Base-by-base conservation (phyloP, 768 basidiomycete species). In the Kwoniella europaea region DNA sequence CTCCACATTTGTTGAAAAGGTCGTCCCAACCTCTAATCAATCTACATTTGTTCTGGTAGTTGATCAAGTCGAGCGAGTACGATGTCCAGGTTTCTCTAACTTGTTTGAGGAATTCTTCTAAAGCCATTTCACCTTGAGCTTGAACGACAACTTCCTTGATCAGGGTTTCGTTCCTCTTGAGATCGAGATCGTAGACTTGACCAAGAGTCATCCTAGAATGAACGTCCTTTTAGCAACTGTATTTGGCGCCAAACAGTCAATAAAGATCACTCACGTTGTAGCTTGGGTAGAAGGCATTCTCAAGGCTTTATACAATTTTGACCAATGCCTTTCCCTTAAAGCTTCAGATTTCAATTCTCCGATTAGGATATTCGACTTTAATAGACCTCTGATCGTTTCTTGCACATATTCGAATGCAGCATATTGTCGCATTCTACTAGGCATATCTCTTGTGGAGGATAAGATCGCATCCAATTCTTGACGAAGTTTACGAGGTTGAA, bases 391-490 rank as follows among this genome's bases (percentile, higher is more conserved):
- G 65, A 99, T 86, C 22, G 91, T 88, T 54, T 99, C 96, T 80
- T 98, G 95, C 2, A 98, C 94, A 82, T 92, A 95, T 86, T 98
- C 97, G 80, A 98, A 99, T 0, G 97, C 97, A 10, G 94, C 93
- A 83, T 99, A 99, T 82, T 99, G 97, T 64, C 97, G 89, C 97
- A 98, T 99, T 71, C 95, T 88, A 46, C 93, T 96, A 1, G 97
- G 97, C 96, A 99, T 98, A 59, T 98, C 96, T 85, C 94, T 93
- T 24, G 96, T 98, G n/a, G 93, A 93, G 27, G 88, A 86, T 63
- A 98, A 84, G 57, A 98, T 87, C n/a, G 88, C 89, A 77, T 99
- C 96, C 65, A 99, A 90, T 73, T 93, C 92, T 79, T 95, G 92
- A 76, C 97, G 90, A 68, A 99, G 82, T 85, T 98, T 98, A 78